Evolutionary conservation across 768 basidiomycete species (phyloP).

Genomic region (button mushroom (Agaricus bisporus)): DNA sequence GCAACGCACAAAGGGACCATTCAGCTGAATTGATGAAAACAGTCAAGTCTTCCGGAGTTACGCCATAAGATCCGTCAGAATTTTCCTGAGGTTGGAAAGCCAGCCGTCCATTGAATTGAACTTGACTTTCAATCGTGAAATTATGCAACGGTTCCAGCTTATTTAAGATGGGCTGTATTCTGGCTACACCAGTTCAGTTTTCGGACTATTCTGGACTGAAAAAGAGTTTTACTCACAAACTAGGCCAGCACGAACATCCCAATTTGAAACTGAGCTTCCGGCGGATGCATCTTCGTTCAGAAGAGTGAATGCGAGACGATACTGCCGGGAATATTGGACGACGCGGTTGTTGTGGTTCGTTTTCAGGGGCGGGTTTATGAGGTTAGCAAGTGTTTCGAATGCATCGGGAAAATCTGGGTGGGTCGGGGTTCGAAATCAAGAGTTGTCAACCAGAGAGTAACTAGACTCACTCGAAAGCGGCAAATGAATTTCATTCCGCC

Average conservation of each 20-base stretch:
- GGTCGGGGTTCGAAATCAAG: constrained; percentile 27
- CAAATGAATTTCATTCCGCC: constrained; percentile 3
- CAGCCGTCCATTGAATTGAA: constrained; percentile 87
- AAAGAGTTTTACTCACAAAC: constrained; percentile 39
- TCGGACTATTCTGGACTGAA: background rate
- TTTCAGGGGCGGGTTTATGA: background rate
- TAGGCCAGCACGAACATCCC: constrained; percentile 70
- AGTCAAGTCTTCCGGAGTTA: constrained; percentile 79
- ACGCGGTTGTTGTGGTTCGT: constrained; percentile 24
- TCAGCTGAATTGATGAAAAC: constrained; percentile 95
- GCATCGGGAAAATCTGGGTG: constrained; percentile 21
- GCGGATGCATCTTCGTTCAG: constrained; percentile 84
- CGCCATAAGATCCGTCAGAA: constrained; percentile 38
- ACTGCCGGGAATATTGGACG: constrained; percentile 74
- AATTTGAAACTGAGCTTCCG: constrained; percentile 51
- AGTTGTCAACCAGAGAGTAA: background rate
- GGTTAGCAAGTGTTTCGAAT: background rate
- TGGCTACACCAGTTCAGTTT: constrained; percentile 23
- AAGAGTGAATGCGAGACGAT: constrained; percentile 87
- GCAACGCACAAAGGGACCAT: constrained; percentile 78
- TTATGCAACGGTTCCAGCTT: constrained; percentile 70
- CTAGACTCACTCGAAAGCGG: constrained; percentile 1
- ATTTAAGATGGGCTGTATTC: constrained; percentile 61
- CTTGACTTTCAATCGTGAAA: constrained; percentile 91
- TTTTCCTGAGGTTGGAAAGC: constrained; percentile 61